Percentiles rank a stretch among this genome's conserved stretches.
phyloP scores from a whole-genome alignment of 2,329 filamentous ascomycete genomes.

The Penicillium digitatum region DNA sequence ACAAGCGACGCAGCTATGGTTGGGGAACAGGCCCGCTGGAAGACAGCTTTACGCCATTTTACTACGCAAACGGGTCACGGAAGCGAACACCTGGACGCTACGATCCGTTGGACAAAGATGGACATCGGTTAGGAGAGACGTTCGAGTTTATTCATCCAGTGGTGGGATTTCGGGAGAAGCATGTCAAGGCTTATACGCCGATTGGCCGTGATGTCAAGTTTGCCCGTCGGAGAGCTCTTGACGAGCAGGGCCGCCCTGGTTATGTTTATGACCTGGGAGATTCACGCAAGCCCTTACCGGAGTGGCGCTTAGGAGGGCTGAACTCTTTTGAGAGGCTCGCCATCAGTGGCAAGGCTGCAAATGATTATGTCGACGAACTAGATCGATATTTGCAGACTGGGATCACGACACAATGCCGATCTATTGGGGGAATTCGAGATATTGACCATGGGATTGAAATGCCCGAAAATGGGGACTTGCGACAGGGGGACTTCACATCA shows the following conservation, averaged over 20 bases:
- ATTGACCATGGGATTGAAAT: not conserved
- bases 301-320: conserved; percentile 17
- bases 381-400: conserved; percentile 8
- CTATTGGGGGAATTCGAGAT: not conserved
- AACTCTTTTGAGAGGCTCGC: conserved; percentile 20
- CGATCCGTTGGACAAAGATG: not conserved
- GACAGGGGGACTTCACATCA: not conserved
- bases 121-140: conserved; percentile 11
- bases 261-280: conserved; percentile 13
- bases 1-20: conserved; percentile 7
- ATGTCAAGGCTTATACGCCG: conserved; percentile 13
- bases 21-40: conserved; percentile 16
- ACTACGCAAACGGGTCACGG: conserved; percentile 16
- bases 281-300: conserved; percentile 6
- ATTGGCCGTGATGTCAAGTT: conserved; percentile 6
- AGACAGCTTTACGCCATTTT: conserved; percentile 15
- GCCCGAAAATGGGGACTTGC: not conserved
- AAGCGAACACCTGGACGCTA: conserved; percentile 17
- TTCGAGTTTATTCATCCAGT: conserved; percentile 20
- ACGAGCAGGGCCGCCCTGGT: conserved; percentile 4
- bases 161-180: conserved; percentile 15
- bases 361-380: conserved; percentile 15
- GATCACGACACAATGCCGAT: conserved; percentile 2
- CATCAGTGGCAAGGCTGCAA: conserved; percentile 11
- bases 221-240: conserved; percentile 8